Evolutionary conservation across 257 asterid species (phyloP).

Genomic region (Echites panduratus): DNA sequence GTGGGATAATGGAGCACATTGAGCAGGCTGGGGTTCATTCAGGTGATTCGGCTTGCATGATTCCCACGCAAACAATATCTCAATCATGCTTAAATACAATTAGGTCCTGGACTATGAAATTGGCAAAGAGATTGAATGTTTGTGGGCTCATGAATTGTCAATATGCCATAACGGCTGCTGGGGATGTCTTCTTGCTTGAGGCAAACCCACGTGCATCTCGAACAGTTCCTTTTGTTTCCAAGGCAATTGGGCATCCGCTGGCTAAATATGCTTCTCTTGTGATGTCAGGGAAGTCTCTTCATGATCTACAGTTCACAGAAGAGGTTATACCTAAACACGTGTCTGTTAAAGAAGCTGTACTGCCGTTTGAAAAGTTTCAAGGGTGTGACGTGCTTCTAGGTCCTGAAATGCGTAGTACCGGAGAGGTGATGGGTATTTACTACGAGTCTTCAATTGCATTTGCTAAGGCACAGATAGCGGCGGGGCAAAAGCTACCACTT

Average conservation of each 20-base stretch:
- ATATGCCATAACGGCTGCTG: constrained; percentile 72
- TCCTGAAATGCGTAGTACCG: constrained; percentile 99
- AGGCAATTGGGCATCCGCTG: constrained; percentile 91
- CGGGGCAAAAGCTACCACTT: constrained; percentile 85
- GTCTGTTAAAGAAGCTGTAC: constrained; percentile 92
- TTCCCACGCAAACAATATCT: constrained; percentile 79
- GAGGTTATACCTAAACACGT: constrained; percentile 84
- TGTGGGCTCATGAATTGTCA: constrained; percentile 95
- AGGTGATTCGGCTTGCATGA: constrained; percentile 96
- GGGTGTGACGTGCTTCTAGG: constrained; percentile 93
- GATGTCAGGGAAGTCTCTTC: constrained; percentile 87
- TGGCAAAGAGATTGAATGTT: constrained; percentile 73
- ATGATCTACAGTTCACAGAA: constrained; percentile 58
- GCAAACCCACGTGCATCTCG: constrained; percentile 96
- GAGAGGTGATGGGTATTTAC: constrained; percentile 92
- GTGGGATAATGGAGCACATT: constrained; percentile 99
- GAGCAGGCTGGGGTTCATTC: constrained; percentile 99
- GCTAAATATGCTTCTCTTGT: constrained; percentile 96
- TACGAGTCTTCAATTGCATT: constrained; percentile 65
- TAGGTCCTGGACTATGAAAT: constrained; percentile 76
- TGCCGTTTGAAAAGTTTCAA: constrained; percentile 93
- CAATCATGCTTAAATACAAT: constrained; percentile 66
- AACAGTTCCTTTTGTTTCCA: constrained; percentile 95
- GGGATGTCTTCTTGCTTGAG: constrained; percentile 89
- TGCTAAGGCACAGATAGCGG: constrained; percentile 89